Evolutionary conservation across 768 basidiomycete species (phyloP).

Genomic region (Rhizopogon roseolus): DNA sequence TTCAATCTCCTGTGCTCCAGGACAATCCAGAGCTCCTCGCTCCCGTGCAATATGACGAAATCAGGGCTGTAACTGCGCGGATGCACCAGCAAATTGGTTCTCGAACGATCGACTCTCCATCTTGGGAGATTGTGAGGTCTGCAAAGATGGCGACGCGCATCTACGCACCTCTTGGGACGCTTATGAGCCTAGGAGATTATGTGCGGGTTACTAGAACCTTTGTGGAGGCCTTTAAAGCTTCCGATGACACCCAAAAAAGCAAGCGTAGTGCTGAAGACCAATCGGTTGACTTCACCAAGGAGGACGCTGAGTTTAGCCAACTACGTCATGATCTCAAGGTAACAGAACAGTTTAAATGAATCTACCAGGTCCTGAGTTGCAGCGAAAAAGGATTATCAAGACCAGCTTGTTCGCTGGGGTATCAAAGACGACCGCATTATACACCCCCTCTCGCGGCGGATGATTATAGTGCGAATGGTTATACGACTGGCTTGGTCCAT

Average conservation of each 20-base stretch:
- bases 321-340: slow-evolving; percentile 61
- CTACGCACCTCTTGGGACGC: slow-evolving; percentile 85
- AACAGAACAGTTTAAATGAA: background rate
- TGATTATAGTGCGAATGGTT: slow-evolving; percentile 58
- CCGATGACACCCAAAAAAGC: slow-evolving; percentile 22
- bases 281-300: slow-evolving; percentile 14
- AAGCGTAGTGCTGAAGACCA: slow-evolving; percentile 21
- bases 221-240: slow-evolving; percentile 66
- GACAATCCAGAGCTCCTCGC: slow-evolving; percentile 66
- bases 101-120: slow-evolving; percentile 80
- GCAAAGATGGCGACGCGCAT: slow-evolving; percentile 76
- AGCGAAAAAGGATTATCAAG: slow-evolving; percentile 60
- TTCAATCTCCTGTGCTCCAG: slow-evolving; percentile 28
- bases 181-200: slow-evolving; percentile 80
- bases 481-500: slow-evolving; percentile 63
- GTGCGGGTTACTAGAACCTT: slow-evolving; percentile 74
- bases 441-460: slow-evolving; percentile 48
- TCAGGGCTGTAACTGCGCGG: slow-evolving; percentile 55
- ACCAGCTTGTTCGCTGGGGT: slow-evolving; percentile 57
- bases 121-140: slow-evolving; percentile 72
- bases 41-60: slow-evolving; percentile 57
- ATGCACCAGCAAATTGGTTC: slow-evolving; percentile 68
- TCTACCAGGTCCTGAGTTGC: background rate
- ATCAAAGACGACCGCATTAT: slow-evolving; percentile 87
- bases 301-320: slow-evolving; percentile 25